A percentile compares a stretch with the other conserved stretches of the same genome.
Conservation (phyloP, 139 green algal genomes). For the Zygnema cylindricum region DNA sequence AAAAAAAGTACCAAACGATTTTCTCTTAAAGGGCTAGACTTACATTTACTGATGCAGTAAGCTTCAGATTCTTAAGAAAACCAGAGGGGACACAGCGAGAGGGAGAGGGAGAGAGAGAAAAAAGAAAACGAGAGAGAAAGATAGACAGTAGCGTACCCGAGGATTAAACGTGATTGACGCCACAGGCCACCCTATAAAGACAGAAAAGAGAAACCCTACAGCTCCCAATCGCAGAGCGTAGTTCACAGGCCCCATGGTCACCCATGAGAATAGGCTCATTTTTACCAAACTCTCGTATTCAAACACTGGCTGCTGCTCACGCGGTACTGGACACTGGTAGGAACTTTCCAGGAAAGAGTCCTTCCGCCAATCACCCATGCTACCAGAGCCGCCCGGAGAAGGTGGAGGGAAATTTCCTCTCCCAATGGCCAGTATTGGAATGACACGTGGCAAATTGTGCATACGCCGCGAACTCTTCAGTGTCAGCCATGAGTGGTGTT, state of each 20-base stretch:
- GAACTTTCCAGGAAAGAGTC: not conserved
- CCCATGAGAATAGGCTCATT: constrained; percentile 31
- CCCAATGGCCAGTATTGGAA: too few relatives aligned
- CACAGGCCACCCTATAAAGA: constrained; percentile 44
- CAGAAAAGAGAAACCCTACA: constrained; percentile 18
- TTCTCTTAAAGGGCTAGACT: not conserved
- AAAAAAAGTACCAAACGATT: constrained; percentile 2
- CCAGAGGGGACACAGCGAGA: too few relatives aligned
- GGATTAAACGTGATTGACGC: constrained; percentile 44
- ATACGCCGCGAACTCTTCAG: too few relatives aligned
- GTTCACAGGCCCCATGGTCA: constrained; percentile 17
- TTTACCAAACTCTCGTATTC: constrained; percentile 40
- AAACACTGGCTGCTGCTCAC: constrained; percentile 48
- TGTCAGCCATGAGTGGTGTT: too few relatives aligned
- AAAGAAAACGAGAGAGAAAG: too few relatives aligned
- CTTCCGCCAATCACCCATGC: not conserved
- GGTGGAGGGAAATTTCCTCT: too few relatives aligned
- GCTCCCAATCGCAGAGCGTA: constrained; percentile 22
- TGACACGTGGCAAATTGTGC: too few relatives aligned
- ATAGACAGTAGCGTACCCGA: constrained; percentile 22
- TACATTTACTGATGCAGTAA: too few relatives aligned
- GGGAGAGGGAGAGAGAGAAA: too few relatives aligned
- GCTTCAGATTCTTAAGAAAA: too few relatives aligned
- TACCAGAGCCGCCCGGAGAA: not conserved
- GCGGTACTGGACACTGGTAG: constrained; percentile 23